Evolutionary conservation across 2,329 filamentous ascomycete species (phyloP), one percentile per base, ranked within the genome.

Genomic region (Microcyclospora tardicrescens): DNA sequence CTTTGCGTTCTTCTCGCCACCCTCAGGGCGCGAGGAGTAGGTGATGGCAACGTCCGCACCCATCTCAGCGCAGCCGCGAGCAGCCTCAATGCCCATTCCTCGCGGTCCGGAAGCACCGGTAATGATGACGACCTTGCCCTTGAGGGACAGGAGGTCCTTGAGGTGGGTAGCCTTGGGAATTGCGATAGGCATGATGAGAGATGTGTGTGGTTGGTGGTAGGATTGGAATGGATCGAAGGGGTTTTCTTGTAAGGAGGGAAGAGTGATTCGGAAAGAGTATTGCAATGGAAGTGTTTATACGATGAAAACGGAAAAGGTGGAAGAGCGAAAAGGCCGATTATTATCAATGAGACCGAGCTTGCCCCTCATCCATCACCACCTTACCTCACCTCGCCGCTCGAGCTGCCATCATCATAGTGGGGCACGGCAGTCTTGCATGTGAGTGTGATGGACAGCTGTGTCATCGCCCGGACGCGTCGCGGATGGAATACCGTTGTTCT

Each of bases 41-140:
- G 81, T 87, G 60, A 79, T 71, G 56, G 75, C 75, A 28, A 79
- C 58, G 57, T 77, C 67, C 51, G 75, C 75, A 38, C 75, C 75
- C 63, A 75, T 73, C 59, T 79, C 75, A 44, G 75, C 75, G 55
- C 71, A 75, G 48, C 73, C 75, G 36, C 75, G 74, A 36, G 76
- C 76, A 43, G 75, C 76, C 58, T 79, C 75, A 43, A 77, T 78
- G 43, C 77, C 77, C 65, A 81, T 80, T 39, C 77, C 77, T 43
- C 73, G 75, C 40, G 82, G 72, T 9, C 76, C 77, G 33, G 69
- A 72, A 42, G 67, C 67, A 52, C 67, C 67, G 38, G 67, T 69
- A 49, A 70, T 63, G 51, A 69, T 58, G 57, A 67, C 64, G 55
- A 68, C 64, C 61, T 69, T 69, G 57, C 67, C 67, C 65, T 70